Evolutionary conservation across 2,329 filamentous ascomycete genomes (phyloP).

Genomic region (Aspergillus sp.): DNA sequence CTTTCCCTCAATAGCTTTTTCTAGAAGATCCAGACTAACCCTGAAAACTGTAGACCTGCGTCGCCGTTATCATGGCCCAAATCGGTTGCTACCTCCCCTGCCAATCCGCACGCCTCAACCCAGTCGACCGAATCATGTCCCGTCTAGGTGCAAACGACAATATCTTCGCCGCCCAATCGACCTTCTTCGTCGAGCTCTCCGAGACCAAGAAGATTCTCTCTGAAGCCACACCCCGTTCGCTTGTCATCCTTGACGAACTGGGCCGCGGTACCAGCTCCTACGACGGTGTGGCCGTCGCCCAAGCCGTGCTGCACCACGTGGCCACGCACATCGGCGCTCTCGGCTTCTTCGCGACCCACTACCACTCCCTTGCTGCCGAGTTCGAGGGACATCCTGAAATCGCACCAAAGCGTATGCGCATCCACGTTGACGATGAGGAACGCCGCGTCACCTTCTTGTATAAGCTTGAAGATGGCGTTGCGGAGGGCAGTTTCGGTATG

Average conservation of each 20-base stretch:
- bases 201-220: constrained; percentile 98
- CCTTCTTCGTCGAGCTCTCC: constrained; percentile 95
- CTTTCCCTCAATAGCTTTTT: background rate
- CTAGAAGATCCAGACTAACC: constrained; percentile 20
- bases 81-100: constrained; percentile 92
- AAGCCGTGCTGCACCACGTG: constrained; percentile 95
- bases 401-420: constrained; percentile 83
- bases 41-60: constrained; percentile 66
- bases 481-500: constrained; percentile 97
- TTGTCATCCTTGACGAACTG: constrained; percentile 95
- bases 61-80: constrained; percentile 96
- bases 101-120: constrained; percentile 77
- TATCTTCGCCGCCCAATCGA: constrained; percentile 96
- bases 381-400: constrained; percentile 90
- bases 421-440: constrained; percentile 82
- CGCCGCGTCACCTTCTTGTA: constrained; percentile 95
- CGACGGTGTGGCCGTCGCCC: constrained; percentile 93
- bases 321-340: constrained; percentile 90
- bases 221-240: constrained; percentile 87
- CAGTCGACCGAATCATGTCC: constrained; percentile 97
- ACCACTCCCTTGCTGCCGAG: constrained; percentile 89
- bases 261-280: constrained; percentile 94
- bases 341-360: constrained; percentile 97
- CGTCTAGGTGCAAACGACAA: constrained; percentile 97
- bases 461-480: constrained; percentile 87